Percentiles rank a stretch among this genome's conserved stretches.
Conservation (phyloP, 2,329 filamentous ascomycete species). For the Dothideomycetidae sp. region DNA sequence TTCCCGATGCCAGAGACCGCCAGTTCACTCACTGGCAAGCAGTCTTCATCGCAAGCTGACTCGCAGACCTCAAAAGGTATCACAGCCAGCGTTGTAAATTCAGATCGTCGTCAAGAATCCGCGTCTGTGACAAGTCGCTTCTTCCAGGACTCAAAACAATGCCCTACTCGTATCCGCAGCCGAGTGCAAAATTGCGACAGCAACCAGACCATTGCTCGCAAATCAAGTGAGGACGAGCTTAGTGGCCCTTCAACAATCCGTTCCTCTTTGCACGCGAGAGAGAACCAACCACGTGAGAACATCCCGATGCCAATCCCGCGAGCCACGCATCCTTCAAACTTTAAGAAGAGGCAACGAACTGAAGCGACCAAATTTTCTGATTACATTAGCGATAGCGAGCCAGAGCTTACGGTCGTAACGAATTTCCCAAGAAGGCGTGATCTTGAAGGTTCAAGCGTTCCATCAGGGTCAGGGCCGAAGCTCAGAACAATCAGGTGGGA, state of each 20-base stretch:
- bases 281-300: no score
- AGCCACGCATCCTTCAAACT: neutral
- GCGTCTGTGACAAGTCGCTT: neutral
- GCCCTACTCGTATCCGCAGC: neutral
- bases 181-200: neutral
- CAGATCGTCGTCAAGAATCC: neutral
- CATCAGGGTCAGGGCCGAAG: no score
- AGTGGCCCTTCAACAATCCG: neutral
- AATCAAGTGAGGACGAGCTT: constrained; percentile 1
- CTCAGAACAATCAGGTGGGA: no score
- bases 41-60: no score
- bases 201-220: neutral
- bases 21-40: no score
- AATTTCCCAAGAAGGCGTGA: no score
- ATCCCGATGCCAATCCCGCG: neutral
- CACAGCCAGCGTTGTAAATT: no score
- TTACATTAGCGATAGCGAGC: constrained; percentile 3
- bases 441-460: no score
- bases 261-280: no score
- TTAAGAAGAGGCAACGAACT: neutral
- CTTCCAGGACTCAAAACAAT: neutral
- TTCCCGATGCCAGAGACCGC: no score
- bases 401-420: neutral
- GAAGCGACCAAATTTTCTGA: neutral
- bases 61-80: no score